Base-by-base conservation (phyloP, 2,329 filamentous ascomycete genomes). In the Pezicula radicicola region DNA sequence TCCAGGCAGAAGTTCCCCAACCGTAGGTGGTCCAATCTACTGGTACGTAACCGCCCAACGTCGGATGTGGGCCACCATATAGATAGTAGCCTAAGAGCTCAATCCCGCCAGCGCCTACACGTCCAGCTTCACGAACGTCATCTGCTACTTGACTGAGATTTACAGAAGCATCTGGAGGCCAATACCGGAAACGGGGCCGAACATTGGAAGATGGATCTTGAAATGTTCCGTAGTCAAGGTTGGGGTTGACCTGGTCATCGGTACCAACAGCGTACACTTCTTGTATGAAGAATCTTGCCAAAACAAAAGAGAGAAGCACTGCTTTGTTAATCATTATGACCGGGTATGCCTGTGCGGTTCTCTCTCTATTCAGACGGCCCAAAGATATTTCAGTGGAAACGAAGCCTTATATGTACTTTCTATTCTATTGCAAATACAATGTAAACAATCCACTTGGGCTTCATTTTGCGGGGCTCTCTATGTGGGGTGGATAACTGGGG, bases 21-120 rank as follows among this genome's bases (percentile, higher is more conserved):
- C 72, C 72, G 52, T 74, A 73, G 16, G 68, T 52, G 2, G 58
- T 56, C 65, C 65, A 68, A 54, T 66, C 59, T 12, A 33, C 25
- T 16, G 36, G 47, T 18, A 30, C 25, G 28, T 13, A 42, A 6
- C 12, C 42, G 4, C 13, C 19, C 16, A 36, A 28, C 43, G 10
- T 9, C 15, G 13, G 12, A 27, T 25, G 15, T n/a, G 25, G 9
- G 13, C 40, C 47, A 42, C 47, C 47, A 35, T 49, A 49, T 18
- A 49, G 15, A 36, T 42, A 49, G 30, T 46, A 51, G 1, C 42
- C 42, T 27, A 51, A 15, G n/a, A 37, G 28, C 41, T 51, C 49
- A 15, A 47, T 15, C 8, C 49, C 49, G 7, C 49, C 49, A 36
- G 33, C 49, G 13, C 49, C 49, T 33, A 39, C 27, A 10, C 8